Evolutionary conservation across 805 yeast species (phyloP), one percentile per base, ranked within the genome.

Genomic region (Limtongia smithiae): DNA sequence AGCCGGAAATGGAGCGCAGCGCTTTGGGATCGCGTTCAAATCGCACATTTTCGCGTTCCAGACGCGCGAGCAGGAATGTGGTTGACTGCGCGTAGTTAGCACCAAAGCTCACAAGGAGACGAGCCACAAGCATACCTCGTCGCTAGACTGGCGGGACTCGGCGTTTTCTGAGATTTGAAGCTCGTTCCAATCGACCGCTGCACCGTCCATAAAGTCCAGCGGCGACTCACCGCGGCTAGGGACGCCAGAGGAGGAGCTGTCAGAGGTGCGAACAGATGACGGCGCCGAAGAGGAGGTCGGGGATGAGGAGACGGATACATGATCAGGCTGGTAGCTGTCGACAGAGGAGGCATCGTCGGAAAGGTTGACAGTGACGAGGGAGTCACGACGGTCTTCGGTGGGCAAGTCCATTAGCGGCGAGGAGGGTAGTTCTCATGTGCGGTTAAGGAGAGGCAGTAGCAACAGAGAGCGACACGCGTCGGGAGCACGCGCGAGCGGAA

Each of bases 11-110:
- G 30, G 46, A 51, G 2, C 44, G 38, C 5, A 48, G 44, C 11
- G 53, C 44, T 31, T 55, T 55, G 3, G 58, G 58, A 24, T 54
- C 59, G 17, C 33, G 40, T 17, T 54, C 55, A 17, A 55, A 43
- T 11, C 56, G 43, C 14, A 47, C 50, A 30, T 55, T 54, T 30
- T 54, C 59, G 9, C 56, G 46, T 31, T 53, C 58, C 15, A 55
- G 52, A 8, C 59, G 54, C 27, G 58, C 59, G 7, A 56, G 28
- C 6, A 56, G 48, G 12, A 54, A 51, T 2, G 59, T 48, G 18
- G 54, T 54, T 40, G 21, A 35, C 40, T 52, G 17, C 20, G 21
- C 21, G 37, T n/a, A 22, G 14, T 20, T 8, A 27, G 18, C 18
- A 30, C 17, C 2, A 27, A n/a, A 9, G 27, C 15, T n/a, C n/a